Conservation (phyloP, 148 eudicot genomes). For the Limonium bicolor region DNA sequence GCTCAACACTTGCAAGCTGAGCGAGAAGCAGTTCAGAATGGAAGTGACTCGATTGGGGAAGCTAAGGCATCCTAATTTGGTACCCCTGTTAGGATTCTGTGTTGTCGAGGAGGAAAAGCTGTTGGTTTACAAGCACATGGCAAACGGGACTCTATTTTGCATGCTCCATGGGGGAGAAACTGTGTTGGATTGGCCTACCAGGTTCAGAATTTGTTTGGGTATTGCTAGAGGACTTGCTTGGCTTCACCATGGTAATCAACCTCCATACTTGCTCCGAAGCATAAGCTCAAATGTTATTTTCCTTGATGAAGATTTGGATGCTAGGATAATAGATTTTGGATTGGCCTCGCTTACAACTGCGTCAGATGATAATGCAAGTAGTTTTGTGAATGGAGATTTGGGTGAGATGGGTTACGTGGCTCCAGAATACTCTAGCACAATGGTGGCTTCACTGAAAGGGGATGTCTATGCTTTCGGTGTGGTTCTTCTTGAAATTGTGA, state of each 20-base stretch:
- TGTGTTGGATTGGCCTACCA: slow-evolving; percentile 45
- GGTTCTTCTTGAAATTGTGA: slow-evolving; percentile 63
- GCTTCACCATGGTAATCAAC: slow-evolving; percentile 86
- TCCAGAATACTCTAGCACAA: slow-evolving; percentile 73
- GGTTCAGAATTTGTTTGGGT: slow-evolving; percentile 67
- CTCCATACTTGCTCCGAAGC: slow-evolving; percentile 61
- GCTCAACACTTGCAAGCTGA: slow-evolving; percentile 38
- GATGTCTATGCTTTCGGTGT: slow-evolving; percentile 78
- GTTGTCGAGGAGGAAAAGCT: slow-evolving; percentile 78
- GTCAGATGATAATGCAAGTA: slow-evolving; percentile 34
- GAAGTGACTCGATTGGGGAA: slow-evolving; percentile 64
- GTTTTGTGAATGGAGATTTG: slow-evolving; percentile 54
- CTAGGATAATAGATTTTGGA: slow-evolving; percentile 64
- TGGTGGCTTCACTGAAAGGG: slow-evolving; percentile 68
- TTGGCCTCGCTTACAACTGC: slow-evolving; percentile 45
- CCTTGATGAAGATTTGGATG: slow-evolving; percentile 81
- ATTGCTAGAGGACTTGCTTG: slow-evolving; percentile 81
- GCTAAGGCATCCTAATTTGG: slow-evolving; percentile 77
- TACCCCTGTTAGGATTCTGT: slow-evolving; percentile 77
- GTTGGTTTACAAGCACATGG: slow-evolving; percentile 80
- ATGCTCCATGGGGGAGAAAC: slow-evolving; percentile 18
- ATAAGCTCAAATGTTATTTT: slow-evolving; percentile 62
- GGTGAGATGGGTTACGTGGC: slow-evolving; percentile 86
- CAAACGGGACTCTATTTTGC: slow-evolving; percentile 50
- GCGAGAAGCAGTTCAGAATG: slow-evolving; percentile 54